A percentile compares a stretch with the other conserved stretches of the same genome.
These are phyloP conservation scores for Colletotrichum sp. DNA, from an alignment of 2,329 filamentous ascomycete species.

Conservation along the genomic window DNA sequence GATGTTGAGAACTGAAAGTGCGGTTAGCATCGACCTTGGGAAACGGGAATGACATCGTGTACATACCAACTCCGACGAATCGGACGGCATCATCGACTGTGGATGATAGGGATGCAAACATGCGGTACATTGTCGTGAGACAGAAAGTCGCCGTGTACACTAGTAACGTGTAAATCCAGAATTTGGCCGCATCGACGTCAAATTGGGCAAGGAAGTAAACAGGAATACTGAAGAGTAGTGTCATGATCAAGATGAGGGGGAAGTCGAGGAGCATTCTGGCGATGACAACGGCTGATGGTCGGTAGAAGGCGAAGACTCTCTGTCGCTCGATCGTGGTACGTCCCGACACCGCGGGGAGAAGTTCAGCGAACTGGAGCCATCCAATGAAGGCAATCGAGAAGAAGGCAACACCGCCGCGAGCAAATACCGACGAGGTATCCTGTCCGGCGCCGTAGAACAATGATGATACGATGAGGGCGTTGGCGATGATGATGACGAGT, in stretches of 20 bases:
- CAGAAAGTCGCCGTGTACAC: constrained; percentile 17
- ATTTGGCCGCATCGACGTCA: constrained; percentile 17
- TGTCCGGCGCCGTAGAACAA: constrained; percentile 73
- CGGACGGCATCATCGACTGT: constrained; percentile 68
- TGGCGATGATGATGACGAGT: constrained; percentile 77
- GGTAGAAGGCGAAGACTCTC: constrained; percentile 13
- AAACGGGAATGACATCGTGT: fast-evolving
- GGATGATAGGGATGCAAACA: constrained; percentile 60
- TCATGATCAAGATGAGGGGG: constrained; percentile 13
- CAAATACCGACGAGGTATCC: constrained; percentile 5
- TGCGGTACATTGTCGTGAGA: constrained; percentile 21
- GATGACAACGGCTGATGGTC: constrained; percentile 18
- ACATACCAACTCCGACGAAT: constrained; percentile 19
- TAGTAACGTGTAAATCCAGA: constrained; percentile 14
- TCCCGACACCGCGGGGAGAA: constrained; percentile 3
- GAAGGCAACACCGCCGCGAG: background rate
- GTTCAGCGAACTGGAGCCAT: constrained; percentile 21
- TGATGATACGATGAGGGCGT: constrained; percentile 76
- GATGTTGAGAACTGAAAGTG: constrained; percentile 55
- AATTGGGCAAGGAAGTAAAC: constrained; percentile 17
- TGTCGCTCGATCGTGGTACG: constrained; percentile 18
- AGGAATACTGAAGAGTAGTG: constrained; percentile 3
- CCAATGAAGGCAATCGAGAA: constrained; percentile 22
- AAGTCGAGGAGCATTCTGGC: constrained; percentile 9
- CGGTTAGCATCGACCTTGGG: constrained; percentile 29